Percentiles rank a stretch among this genome's conserved stretches.
phyloP scores from a whole-genome alignment of 2,329 filamentous ascomycete species.

The Trichoderma semiorbis region DNA sequence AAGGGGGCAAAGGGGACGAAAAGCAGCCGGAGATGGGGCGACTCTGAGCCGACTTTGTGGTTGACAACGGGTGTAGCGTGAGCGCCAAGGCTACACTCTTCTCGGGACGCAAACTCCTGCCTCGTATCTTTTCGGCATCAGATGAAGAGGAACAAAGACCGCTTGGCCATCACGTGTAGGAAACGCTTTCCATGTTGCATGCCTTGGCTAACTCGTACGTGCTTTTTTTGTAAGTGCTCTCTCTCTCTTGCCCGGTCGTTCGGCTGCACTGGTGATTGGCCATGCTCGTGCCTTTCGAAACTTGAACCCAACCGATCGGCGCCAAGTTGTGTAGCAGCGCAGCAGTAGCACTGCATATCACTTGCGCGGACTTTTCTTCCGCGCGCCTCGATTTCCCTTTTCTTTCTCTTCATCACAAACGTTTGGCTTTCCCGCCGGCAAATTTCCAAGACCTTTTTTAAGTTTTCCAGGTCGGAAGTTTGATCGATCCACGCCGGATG shows the following conservation, averaged over 20 bases:
- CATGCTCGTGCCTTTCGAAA: not conserved
- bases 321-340: not conserved
- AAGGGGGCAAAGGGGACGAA: not conserved
- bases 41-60: constrained; percentile 1
- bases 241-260: not conserved
- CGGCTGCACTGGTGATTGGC: constrained; percentile 6
- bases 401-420: not conserved
- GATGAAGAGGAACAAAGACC: not conserved
- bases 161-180: constrained; percentile 6
- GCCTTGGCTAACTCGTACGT: not conserved
- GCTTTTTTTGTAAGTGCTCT: not conserved
- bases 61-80: not conserved
- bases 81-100: constrained; percentile 1
- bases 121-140: constrained; percentile 13
- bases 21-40: constrained; percentile 9
- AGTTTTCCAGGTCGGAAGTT: constrained; percentile 15
- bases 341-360: not conserved
- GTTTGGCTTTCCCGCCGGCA: not conserved
- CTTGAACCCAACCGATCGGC: not conserved
- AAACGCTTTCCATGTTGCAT: not conserved
- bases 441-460: not conserved
- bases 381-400: not conserved
- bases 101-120: not conserved
- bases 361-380: not conserved
- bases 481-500: constrained; percentile 11